Conservation (phyloP, 1,284 basidiomycete species). For the Ustilago xerochloae region DNA sequence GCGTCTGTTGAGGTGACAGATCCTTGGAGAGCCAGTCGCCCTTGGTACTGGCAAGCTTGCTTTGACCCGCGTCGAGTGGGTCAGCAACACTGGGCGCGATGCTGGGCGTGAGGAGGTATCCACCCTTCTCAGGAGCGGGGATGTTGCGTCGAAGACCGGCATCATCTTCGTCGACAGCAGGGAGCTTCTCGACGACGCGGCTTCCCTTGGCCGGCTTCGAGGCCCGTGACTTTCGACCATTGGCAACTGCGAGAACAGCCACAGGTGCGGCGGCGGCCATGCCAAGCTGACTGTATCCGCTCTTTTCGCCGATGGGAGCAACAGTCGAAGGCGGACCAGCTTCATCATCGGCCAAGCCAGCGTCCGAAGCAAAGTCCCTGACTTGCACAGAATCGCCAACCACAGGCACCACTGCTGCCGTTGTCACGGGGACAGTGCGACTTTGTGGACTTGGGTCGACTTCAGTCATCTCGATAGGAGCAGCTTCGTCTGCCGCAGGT, state of each 20-base stretch:
- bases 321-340: slow-evolving; percentile 13
- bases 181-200: slow-evolving; percentile 35
- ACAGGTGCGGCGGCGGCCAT: slow-evolving; percentile 23
- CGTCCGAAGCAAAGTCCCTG: slow-evolving; percentile 32
- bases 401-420: slow-evolving; percentile 11
- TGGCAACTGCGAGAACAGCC: slow-evolving; percentile 1
- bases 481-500: neutral
- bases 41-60: slow-evolving; percentile 4
- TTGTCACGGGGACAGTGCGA: neutral
- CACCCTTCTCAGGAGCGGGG: slow-evolving; percentile 21
- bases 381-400: slow-evolving; percentile 8
- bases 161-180: slow-evolving; percentile 31
- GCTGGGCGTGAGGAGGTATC: slow-evolving; percentile 49
- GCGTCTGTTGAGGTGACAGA: slow-evolving; percentile 53
- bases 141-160: slow-evolving; percentile 24
- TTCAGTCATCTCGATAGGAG: slow-evolving; percentile 4
- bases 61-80: slow-evolving; percentile 34
- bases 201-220: slow-evolving; percentile 32
- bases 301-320: slow-evolving; percentile 24
- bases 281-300: slow-evolving; percentile 27
- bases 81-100: slow-evolving; percentile 51
- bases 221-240: slow-evolving; percentile 9
- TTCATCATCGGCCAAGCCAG: slow-evolving; percentile 22
- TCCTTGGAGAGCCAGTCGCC: slow-evolving; percentile 56
- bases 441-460: neutral